Evolutionary conservation across 345 rosid genomes (phyloP), one percentile per base, ranked within the genome.

Genomic region (Combretum micranthum): DNA sequence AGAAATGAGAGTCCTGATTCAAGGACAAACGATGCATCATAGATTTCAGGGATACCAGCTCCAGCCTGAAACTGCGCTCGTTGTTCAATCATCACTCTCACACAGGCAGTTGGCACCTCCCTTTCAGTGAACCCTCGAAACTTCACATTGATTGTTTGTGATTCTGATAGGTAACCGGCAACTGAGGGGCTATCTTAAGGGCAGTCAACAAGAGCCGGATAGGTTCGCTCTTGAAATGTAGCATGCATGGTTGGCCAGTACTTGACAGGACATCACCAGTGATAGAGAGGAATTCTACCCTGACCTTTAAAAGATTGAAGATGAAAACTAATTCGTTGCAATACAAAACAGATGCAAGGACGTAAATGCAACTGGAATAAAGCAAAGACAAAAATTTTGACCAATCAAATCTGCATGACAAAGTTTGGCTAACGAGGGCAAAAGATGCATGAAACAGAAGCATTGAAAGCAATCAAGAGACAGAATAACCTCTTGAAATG

Each of bases 11-110:
- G 86, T 46, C 79, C 74, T 0, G 96, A 80, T 51, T 80, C 71
- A 12, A 88, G 79, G 37, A 62, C 53, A 47, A 88, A 52, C 12
- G 81, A 81, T 3, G 93, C 86, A n/a, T 76, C 84, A 14, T 86
- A 81, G 55, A 88, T 68, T 77, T 88, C 93, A 21, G 95, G 98
- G 50, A 92, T 68, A 54, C 98, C 95, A 47, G 77, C 90, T 59
- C 79, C 87, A 15, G 73, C 72, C 44, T 19, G 69, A 58, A 64
- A 83, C 61, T 84, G 89, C 26, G 93, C 96, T 44, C 95, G 77
- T 47, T 83, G 95, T 63, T 84, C 96, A 17, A 86, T 72, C 43
- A 61, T 20, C 50, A 84, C 79, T 68, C 69, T 80, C 59, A 75
- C 0, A 69, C 81, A 87, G 61, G 90, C 72, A 22, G 99, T 87